phyloP scores from a whole-genome alignment of 2,329 filamentous ascomycete genomes.

The Fusarium aywerte region DNA sequence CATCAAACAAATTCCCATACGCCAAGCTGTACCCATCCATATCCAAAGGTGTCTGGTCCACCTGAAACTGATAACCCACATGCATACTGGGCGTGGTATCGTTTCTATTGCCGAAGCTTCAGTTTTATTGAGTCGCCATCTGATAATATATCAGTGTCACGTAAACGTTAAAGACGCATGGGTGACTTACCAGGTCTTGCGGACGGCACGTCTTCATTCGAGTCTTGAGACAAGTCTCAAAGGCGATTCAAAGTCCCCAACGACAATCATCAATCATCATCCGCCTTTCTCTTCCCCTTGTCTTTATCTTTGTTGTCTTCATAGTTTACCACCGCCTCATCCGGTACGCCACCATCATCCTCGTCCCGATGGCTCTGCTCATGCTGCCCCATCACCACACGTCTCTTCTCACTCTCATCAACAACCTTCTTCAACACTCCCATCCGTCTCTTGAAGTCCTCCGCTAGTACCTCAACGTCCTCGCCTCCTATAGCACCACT shows the following conservation, averaged over 20 bases:
- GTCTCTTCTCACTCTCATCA: conserved; percentile 60
- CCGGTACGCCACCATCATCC: conserved; percentile 23
- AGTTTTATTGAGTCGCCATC: neutral
- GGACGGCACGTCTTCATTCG: neutral
- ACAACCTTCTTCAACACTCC: conserved; percentile 63
- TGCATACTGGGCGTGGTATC: neutral
- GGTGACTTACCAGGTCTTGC: neutral
- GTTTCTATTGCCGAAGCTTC: neutral
- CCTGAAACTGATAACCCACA: conserved; percentile 25
- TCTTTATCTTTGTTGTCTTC: conserved; percentile 31
- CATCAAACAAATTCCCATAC: conserved; percentile 27
- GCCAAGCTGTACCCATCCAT: conserved; percentile 29
- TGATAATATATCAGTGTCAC: conserved; percentile 4
- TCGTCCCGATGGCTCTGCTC: conserved; percentile 9
- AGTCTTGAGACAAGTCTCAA: neutral
- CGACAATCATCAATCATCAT: conserved; percentile 21
- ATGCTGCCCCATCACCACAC: conserved; percentile 46
- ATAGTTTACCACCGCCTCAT: conserved; percentile 34
- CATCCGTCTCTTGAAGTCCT: conserved; percentile 70
- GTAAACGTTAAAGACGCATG: neutral
- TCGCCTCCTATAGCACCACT: conserved; percentile 53
- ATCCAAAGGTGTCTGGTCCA: conserved; percentile 41
- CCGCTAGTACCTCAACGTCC: conserved; percentile 63
- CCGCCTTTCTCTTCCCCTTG: conserved; percentile 19
- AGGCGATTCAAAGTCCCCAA: neutral